These are phyloP conservation scores for Boletus coccyginus DNA, from an alignment of 768 basidiomycete genomes.

Conservation along the genomic window DNA sequence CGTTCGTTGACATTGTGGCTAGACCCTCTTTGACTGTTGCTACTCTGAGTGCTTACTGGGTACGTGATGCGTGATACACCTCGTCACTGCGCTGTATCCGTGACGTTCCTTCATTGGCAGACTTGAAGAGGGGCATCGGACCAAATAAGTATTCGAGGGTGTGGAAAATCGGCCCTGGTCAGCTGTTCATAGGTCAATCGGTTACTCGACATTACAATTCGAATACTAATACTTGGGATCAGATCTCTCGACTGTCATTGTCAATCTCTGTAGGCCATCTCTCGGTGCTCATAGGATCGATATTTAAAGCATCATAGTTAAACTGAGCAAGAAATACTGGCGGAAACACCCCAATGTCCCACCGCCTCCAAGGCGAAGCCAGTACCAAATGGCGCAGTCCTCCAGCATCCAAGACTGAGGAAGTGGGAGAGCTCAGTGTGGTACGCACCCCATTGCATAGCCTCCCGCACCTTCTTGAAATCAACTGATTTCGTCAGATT, in stretches of 20 bases:
- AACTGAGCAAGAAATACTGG: slow-evolving; percentile 1
- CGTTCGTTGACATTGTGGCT: neutral
- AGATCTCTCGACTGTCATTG: slow-evolving; percentile 9
- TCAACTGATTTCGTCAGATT: slow-evolving; percentile 7
- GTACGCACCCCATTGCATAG: slow-evolving; percentile 3
- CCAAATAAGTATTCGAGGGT: slow-evolving; percentile 16
- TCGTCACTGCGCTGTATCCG: neutral
- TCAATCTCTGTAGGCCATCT: slow-evolving; percentile 12
- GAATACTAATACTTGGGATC: neutral
- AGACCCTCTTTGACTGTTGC: slow-evolving; percentile 31
- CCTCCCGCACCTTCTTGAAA: neutral
- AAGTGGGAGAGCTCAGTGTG: slow-evolving; percentile 18
- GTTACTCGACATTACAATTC: neutral
- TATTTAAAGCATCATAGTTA: slow-evolving; percentile 1
- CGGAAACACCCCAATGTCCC: neutral
- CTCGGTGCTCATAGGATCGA: neutral
- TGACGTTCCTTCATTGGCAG: slow-evolving; percentile 3
- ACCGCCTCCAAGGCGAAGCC: slow-evolving; percentile 1
- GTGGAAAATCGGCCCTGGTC: slow-evolving; percentile 15
- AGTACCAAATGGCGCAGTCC: slow-evolving; percentile 3
- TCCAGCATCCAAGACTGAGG: slow-evolving; percentile 1
- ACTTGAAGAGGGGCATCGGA: slow-evolving; percentile 12
- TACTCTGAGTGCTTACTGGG: slow-evolving; percentile 29
- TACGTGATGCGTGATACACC: neutral
- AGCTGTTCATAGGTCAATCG: slow-evolving; percentile 13